Base-by-base conservation (phyloP, 306 rosid species). In the Rosa chinensis region DNA sequence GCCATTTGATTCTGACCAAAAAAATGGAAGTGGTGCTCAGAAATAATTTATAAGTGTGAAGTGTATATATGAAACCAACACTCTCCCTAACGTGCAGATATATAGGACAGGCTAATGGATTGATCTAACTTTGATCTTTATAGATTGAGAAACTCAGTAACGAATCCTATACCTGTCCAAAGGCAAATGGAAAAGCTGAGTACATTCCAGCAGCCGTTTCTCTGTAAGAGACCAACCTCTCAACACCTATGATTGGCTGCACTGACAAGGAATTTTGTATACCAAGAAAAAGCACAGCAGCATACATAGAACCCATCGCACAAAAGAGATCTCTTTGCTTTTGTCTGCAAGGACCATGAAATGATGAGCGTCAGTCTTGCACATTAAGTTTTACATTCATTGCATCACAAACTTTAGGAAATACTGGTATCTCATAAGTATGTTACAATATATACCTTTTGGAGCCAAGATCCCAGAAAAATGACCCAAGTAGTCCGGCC, bases 181-280 rank as follows among this genome's bases (percentile, higher is more conserved):
- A 84, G 49, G 97, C 92, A 76, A 87, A 89, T 52, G 97, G 93
- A 83, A 92, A 82, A 74, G 94, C 90, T 42, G 97, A 89, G 84
- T 92, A 90, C 94, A 92, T 86, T 82, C 94, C 94, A 62, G 93
- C 95, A 13, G 93, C 93, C 73, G 82, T 89, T 73, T 92, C 97
- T 67, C 97, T 85, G 49, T 92, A 92, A 80, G 84, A 89, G 42
- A 92, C 97, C 44, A 90, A 79, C 83, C 93, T 87, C 77, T 92
- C 97, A 53, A 87, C 83, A 72, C 87, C 86, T 66, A 90, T 84
- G 70, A 92, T 88, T 43, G 97, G 93, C 79, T 84, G 91, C 74
- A 90, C 92, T 5, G 93, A 66, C 48, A 82, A 43, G 35, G 91
- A 80, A 68, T 88, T 89, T 76, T 86, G 93, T 45, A 81, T 39